Conservation (phyloP, 345 rosid genomes). For the Kandelia obovata region DNA sequence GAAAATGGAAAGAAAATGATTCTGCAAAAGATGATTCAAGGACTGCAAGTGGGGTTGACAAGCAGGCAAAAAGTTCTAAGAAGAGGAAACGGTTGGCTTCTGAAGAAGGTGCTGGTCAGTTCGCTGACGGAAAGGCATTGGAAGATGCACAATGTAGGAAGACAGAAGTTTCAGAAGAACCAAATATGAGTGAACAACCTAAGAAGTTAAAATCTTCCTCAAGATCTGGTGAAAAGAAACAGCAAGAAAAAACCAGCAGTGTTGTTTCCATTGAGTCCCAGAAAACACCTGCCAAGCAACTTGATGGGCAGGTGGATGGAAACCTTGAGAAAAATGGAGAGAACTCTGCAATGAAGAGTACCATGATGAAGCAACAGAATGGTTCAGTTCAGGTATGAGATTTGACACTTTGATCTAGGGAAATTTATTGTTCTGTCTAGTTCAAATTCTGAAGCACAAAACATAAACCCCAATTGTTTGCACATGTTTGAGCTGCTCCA, state of each 20-base stretch:
- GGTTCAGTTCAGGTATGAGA: slow-evolving; percentile 60
- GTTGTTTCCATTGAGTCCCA: slow-evolving; percentile 3
- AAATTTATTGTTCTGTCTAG: neutral
- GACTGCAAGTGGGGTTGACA: slow-evolving; percentile 25
- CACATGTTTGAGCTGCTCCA: neutral
- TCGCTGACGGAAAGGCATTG: slow-evolving; percentile 23
- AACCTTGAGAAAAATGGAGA: slow-evolving; percentile 32
- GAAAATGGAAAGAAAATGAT: slow-evolving; percentile 12
- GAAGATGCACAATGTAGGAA: slow-evolving; percentile 47
- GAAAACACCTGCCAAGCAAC: slow-evolving; percentile 32
- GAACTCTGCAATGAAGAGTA: slow-evolving; percentile 36
- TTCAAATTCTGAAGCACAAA: slow-evolving; percentile 1
- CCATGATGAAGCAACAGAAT: slow-evolving; percentile 37
- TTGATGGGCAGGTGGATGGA: slow-evolving; percentile 32
- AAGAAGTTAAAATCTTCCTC: slow-evolving; percentile 8
- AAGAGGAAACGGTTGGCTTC: slow-evolving; percentile 70
- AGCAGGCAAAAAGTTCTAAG: slow-evolving; percentile 44
- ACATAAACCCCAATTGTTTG: neutral
- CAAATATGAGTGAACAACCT: neutral
- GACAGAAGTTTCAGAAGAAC: slow-evolving; percentile 38
- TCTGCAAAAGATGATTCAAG: slow-evolving; percentile 19
- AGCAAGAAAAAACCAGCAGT: slow-evolving; percentile 14
- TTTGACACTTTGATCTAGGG: neutral
- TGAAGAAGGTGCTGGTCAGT: slow-evolving; percentile 35
- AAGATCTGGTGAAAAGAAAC: slow-evolving; percentile 12